phyloP scores from a whole-genome alignment of 768 basidiomycete species.

The Pholiota microspora region DNA sequence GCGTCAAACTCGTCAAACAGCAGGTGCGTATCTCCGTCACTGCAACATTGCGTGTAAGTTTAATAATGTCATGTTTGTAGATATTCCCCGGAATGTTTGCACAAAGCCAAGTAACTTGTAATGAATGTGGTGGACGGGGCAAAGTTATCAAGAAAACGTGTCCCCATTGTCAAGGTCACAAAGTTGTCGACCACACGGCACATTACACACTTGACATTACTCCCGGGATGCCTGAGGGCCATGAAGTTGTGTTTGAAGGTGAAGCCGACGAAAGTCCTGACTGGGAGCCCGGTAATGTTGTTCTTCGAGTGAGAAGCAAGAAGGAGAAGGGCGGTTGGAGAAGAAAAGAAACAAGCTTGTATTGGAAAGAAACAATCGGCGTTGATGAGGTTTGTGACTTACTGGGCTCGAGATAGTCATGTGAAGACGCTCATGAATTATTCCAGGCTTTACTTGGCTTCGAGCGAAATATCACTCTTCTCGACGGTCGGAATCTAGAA shows the following conservation, averaged over 20 bases:
- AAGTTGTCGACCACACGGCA: constrained; percentile 78
- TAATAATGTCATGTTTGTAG: constrained; percentile 15
- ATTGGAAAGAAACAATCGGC: constrained; percentile 90
- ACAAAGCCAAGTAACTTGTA: constrained; percentile 80
- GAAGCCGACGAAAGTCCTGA: constrained; percentile 96
- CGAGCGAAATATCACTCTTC: constrained; percentile 83
- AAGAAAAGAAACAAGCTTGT: constrained; percentile 86
- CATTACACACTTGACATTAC: constrained; percentile 84
- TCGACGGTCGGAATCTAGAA: constrained; percentile 81
- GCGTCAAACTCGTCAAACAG: constrained; percentile 82
- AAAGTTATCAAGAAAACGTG: constrained; percentile 75
- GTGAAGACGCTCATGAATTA: neutral
- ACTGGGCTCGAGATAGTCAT: neutral
- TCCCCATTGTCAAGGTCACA: constrained; percentile 77
- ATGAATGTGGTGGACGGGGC: constrained; percentile 83
- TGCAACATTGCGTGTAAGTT: neutral
- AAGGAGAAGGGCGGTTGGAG: constrained; percentile 79
- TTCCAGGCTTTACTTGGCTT: constrained; percentile 94
- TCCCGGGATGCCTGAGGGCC: constrained; percentile 89
- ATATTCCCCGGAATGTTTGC: constrained; percentile 98
- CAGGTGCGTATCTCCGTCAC: constrained; percentile 42
- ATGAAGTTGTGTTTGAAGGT: constrained; percentile 92
- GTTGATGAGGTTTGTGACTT: constrained; percentile 72
- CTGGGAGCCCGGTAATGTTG: constrained; percentile 93
- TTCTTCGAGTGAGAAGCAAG: constrained; percentile 79